Percentiles rank a stretch among this genome's conserved stretches.
These are phyloP conservation scores for Nannizziopsis arthrosporioides DNA, from an alignment of 2,329 filamentous ascomycete genomes.

Conservation along the genomic window DNA sequence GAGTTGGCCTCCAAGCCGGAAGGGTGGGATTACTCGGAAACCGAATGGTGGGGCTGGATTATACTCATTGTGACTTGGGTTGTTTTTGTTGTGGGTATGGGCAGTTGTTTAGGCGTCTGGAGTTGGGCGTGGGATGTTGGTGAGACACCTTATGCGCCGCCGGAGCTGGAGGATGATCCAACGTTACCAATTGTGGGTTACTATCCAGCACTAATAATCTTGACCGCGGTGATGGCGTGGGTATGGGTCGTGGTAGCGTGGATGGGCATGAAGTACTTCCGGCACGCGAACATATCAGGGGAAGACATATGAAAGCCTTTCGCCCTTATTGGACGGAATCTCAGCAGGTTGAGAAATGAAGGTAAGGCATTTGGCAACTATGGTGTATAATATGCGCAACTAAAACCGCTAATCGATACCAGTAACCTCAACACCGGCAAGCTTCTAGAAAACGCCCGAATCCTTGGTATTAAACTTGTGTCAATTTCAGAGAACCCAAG, in stretches of 20 bases:
- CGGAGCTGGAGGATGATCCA: constrained; percentile 86
- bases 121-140: constrained; percentile 99
- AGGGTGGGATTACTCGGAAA: constrained; percentile 87
- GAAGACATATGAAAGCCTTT: constrained; percentile 36
- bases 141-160: constrained; percentile 87
- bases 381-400: too few relatives aligned
- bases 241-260: constrained; percentile 96
- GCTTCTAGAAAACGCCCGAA: not conserved
- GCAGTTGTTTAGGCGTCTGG: constrained; percentile 88
- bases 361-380: not conserved
- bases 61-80: constrained; percentile 84
- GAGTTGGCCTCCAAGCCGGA: constrained; percentile 31
- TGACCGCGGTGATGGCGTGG: constrained; percentile 95
- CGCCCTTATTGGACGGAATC: not conserved
- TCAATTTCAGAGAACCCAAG: not conserved
- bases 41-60: constrained; percentile 97
- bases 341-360: not conserved
- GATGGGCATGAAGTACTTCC: constrained; percentile 99
- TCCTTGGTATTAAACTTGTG: not conserved
- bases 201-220: constrained; percentile 84
- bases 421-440: not conserved
- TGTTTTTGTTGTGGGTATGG: constrained; percentile 94
- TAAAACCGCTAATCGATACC: not conserved
- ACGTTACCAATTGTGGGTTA: constrained; percentile 94
- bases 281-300: constrained; percentile 80